These are phyloP conservation scores for Pseudohyphozyma bogoriensis DNA, from an alignment of 768 basidiomycete species.

Conservation along the genomic window DNA sequence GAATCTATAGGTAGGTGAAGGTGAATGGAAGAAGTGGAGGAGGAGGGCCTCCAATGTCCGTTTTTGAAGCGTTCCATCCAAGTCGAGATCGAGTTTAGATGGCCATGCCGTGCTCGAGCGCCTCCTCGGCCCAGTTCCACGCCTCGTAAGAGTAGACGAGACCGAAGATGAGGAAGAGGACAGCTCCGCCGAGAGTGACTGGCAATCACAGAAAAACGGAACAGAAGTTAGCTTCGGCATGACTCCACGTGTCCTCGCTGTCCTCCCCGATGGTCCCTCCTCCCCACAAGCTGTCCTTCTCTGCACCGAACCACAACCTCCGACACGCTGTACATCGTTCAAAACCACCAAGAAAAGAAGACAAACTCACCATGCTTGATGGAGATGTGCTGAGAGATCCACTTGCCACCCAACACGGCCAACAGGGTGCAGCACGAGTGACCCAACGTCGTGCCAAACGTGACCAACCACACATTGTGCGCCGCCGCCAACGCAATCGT, in stretches of 20 bases:
- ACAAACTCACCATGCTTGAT: constrained; percentile 72
- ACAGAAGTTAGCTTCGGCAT: no score
- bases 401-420: constrained; percentile 88
- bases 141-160: constrained; percentile 33
- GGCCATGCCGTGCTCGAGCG: no score
- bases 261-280: no score
- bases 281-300: no score
- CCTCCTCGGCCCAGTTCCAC: constrained; percentile 10
- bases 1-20: no score
- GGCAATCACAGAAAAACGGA: not conserved
- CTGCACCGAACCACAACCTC: no score
- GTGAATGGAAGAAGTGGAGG: no score
- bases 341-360: constrained; percentile 1
- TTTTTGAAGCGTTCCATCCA: no score
- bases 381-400: constrained; percentile 84
- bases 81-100: no score
- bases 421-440: constrained; percentile 77
- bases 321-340: no score
- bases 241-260: no score
- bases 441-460: constrained; percentile 78
- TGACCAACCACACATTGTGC: constrained; percentile 85
- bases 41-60: no score
- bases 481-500: constrained; percentile 92
- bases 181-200: constrained; percentile 77
- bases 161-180: constrained; percentile 73